These are phyloP conservation scores for Candida rishiriensis DNA, from an alignment of 805 yeast genomes.

Conservation along the genomic window DNA sequence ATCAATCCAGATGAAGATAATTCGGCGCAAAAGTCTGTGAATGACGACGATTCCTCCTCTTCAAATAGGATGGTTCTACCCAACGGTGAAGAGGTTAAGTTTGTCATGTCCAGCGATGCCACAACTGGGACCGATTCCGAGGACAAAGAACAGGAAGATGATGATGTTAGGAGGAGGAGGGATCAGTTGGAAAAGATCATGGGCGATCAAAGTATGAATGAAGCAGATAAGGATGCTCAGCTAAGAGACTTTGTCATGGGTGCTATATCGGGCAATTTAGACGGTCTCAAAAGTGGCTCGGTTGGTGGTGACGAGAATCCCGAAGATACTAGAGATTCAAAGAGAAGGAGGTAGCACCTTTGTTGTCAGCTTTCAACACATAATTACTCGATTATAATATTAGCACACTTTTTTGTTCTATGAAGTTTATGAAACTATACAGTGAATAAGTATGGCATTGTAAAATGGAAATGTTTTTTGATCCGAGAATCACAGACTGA, in stretches of 20 bases:
- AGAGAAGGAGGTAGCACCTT: conserved; percentile 18
- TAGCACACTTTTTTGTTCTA: too few species aligned
- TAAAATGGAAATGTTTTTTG: too few species aligned
- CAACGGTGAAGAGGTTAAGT: conserved; percentile 47
- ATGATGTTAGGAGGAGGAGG: conserved; percentile 52
- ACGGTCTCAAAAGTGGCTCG: conserved; percentile 14
- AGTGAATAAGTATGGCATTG: too few species aligned
- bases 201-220: conserved; percentile 30
- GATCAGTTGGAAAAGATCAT: conserved; percentile 64
- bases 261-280: conserved; percentile 49
- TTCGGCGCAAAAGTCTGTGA: background rate
- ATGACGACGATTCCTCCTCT: too few species aligned
- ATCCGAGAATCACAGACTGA: too few species aligned
- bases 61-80: conserved; percentile 18
- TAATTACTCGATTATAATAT: too few species aligned
- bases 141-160: conserved; percentile 35
- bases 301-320: background rate
- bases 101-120: conserved; percentile 46
- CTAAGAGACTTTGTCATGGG: conserved; percentile 62
- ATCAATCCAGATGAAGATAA: background rate
- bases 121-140: conserved; percentile 5
- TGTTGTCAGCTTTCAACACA: too few species aligned
- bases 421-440: too few species aligned
- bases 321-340: conserved; percentile 11
- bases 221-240: conserved; percentile 79